These are phyloP conservation scores for Colletotrichum orchidophilum DNA, from an alignment of 2,329 filamentous ascomycete genomes.

Conservation along the genomic window DNA sequence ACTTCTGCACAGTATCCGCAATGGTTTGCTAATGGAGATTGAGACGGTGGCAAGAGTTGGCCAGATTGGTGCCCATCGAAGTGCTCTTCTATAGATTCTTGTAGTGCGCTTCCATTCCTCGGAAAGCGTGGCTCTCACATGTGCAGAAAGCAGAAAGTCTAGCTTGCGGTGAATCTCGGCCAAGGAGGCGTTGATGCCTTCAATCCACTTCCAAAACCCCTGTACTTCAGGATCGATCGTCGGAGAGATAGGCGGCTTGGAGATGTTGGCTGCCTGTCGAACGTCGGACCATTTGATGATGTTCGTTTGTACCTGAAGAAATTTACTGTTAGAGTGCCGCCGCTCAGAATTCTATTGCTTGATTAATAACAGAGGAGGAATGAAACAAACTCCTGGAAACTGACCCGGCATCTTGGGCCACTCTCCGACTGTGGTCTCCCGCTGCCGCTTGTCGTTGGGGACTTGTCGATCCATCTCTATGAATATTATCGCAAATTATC, in stretches of 20 bases:
- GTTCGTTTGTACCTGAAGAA: background rate
- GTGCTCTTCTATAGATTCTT: slow-evolving; percentile 1
- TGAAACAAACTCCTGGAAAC: background rate
- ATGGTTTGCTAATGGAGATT: slow-evolving; percentile 11
- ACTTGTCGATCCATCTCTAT: background rate
- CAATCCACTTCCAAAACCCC: slow-evolving; percentile 7
- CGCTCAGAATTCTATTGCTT: background rate
- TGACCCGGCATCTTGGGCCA: slow-evolving; percentile 1
- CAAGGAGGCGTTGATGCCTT: background rate
- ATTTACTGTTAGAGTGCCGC: background rate
- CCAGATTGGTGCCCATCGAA: slow-evolving; percentile 1
- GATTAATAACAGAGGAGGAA: background rate
- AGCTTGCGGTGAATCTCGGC: slow-evolving; percentile 12
- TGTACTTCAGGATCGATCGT: background rate
- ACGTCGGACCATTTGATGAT: background rate
- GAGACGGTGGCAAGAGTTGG: slow-evolving; percentile 7
- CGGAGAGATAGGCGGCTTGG: background rate
- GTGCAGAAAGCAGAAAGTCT: background rate
- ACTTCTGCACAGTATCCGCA: background rate
- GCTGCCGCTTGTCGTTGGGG: background rate
- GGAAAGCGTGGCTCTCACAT: slow-evolving; percentile 17
- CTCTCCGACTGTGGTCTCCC: background rate
- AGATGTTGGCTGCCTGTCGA: background rate
- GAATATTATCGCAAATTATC: background rate
- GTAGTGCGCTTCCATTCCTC: slow-evolving; percentile 9